Percentiles rank a stretch among this genome's conserved stretches.
phyloP scores from a whole-genome alignment of 495 filamentous ascomycete genomes.

The Corynascus novoguineensis region DNA sequence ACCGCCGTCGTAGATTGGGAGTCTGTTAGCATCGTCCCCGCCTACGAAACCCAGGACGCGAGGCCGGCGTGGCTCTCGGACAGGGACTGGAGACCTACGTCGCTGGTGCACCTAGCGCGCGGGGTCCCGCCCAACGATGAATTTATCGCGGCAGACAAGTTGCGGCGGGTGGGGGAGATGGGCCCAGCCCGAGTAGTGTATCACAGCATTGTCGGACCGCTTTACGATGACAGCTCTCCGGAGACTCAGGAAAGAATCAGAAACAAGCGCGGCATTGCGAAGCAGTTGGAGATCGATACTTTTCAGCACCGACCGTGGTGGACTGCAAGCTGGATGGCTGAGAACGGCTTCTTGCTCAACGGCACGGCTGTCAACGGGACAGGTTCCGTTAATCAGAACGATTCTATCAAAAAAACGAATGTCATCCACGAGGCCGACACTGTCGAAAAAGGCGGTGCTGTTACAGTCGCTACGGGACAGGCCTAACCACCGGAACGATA shows the following conservation, averaged over 20 bases:
- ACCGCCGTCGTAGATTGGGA: constrained; percentile 32
- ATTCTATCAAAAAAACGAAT: background rate
- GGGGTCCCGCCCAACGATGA: constrained; percentile 7
- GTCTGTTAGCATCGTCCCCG: constrained; percentile 56
- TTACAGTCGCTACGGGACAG: background rate
- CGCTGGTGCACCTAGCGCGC: background rate
- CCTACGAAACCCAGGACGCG: constrained; percentile 55
- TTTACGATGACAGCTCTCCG: constrained; percentile 2
- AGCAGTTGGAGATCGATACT: constrained; percentile 6
- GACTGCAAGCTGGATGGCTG: constrained; percentile 7
- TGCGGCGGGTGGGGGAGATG: constrained; percentile 3
- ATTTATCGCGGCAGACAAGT: background rate
- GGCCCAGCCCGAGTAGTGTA: background rate
- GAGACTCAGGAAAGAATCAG: background rate
- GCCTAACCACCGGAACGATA: background rate
- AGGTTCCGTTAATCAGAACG: background rate
- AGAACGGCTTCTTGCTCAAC: background rate
- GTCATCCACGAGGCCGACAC: background rate
- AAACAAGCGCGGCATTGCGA: constrained; percentile 3
- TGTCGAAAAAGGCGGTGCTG: background rate
- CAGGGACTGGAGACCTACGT: constrained; percentile 45
- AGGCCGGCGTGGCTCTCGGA: constrained; percentile 70
- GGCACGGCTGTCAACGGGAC: background rate
- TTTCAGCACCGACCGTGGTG: constrained; percentile 16
- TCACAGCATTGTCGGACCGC: constrained; percentile 1